These are phyloP conservation scores for Coemansia sp. DNA, from an alignment of 192 early-diverging fungal species.

Conservation along the genomic window DNA sequence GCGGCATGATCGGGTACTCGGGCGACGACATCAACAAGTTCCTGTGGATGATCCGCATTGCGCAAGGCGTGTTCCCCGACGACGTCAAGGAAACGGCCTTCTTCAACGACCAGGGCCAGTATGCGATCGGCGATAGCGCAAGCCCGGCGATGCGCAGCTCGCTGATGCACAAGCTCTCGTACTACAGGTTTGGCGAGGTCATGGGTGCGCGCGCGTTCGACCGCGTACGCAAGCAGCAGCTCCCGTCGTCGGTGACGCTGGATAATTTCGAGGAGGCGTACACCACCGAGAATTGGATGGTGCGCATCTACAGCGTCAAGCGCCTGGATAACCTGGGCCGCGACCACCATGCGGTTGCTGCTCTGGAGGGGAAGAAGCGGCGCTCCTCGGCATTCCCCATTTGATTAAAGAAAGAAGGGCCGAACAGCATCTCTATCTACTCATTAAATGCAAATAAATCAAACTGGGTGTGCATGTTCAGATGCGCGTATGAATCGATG, in stretches of 20 bases:
- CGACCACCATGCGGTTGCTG: constrained; percentile 28
- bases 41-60: constrained; percentile 99
- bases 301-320: constrained; percentile 98
- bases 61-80: constrained; percentile 95
- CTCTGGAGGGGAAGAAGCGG: constrained; percentile 8
- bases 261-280: constrained; percentile 91
- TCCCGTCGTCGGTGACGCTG: constrained; percentile 81
- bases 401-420: no score
- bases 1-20: constrained; percentile 94
- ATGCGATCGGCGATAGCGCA: constrained; percentile 89
- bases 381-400: neutral
- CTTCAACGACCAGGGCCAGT: constrained; percentile 89
- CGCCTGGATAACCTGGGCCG: constrained; percentile 92
- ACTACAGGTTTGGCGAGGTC: constrained; percentile 92
- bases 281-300: constrained; percentile 96
- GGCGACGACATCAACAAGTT: constrained; percentile 99
- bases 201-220: constrained; percentile 79
- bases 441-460: neutral
- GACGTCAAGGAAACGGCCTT: constrained; percentile 88
- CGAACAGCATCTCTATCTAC: neutral
- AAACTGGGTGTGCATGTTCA: constrained; percentile 8
- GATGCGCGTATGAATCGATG: constrained; percentile 31
- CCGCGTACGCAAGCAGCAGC: constrained; percentile 77
- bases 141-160: constrained; percentile 87
- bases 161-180: constrained; percentile 97